These are phyloP conservation scores for Podaxis sp. DNA, from an alignment of 768 basidiomycete genomes.

Conservation along the genomic window DNA sequence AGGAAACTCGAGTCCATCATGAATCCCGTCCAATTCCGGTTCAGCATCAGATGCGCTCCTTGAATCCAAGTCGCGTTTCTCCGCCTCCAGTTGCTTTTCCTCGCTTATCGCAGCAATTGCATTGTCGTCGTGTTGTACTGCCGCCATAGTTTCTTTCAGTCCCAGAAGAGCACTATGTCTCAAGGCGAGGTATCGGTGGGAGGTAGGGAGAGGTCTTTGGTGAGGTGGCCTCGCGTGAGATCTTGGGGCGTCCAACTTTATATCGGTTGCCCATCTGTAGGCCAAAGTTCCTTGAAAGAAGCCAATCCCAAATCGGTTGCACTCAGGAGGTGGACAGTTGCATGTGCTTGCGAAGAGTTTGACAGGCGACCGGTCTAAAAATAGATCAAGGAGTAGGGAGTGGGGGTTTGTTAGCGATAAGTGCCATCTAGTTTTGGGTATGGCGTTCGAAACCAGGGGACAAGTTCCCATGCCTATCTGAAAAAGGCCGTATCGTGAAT, in stretches of 20 bases:
- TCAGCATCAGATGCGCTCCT: constrained; percentile 4
- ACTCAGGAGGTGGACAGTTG: neutral
- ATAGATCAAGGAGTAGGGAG: neutral
- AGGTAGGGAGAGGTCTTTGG: neutral
- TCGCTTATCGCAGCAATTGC: constrained; percentile 18
- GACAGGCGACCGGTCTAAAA: neutral
- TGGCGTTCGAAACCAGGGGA: neutral
- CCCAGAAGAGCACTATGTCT: neutral
- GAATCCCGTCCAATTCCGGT: constrained; percentile 31
- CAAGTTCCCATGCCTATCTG: neutral
- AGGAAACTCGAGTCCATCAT: constrained; percentile 62
- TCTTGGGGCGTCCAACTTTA: neutral
- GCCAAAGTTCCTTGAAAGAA: neutral
- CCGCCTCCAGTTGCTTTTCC: constrained; percentile 19
- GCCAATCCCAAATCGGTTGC: neutral
- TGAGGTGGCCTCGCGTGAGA: neutral
- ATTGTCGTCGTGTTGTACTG: constrained; percentile 8
- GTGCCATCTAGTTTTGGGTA: neutral
- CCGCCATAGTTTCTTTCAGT: neutral
- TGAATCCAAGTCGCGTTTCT: constrained; percentile 17
- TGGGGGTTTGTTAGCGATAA: neutral
- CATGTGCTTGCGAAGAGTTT: constrained; percentile 10
- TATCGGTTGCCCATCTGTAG: neutral
- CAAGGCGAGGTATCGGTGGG: too few relatives aligned
- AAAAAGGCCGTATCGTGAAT: neutral